Conservation (phyloP, 257 asterid species). For the Rhazya stricta region DNA sequence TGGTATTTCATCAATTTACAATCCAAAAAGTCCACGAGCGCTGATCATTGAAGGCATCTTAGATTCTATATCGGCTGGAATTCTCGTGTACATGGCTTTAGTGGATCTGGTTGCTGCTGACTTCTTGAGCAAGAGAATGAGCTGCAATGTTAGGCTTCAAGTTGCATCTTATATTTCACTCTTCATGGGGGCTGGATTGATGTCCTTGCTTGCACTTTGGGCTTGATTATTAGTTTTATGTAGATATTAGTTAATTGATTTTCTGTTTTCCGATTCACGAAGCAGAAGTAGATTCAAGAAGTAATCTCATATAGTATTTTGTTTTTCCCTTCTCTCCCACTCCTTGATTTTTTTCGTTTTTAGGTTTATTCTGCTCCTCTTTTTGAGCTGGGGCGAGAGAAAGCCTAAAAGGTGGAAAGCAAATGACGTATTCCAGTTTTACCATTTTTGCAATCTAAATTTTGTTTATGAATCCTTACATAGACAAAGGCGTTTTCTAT, state of each 20-base stretch:
- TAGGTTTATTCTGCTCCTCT: background rate
- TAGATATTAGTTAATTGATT: background rate
- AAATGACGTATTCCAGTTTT: background rate
- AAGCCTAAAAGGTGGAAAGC: background rate
- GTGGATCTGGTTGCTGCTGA: constrained; percentile 93
- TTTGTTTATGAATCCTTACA: too few species aligned
- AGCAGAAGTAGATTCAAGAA: background rate
- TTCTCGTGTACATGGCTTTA: constrained; percentile 83
- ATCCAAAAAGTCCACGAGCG: constrained; percentile 73
- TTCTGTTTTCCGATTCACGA: background rate
- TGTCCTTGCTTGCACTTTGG: constrained; percentile 87
- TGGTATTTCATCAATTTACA: constrained; percentile 55
- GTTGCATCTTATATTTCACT: constrained; percentile 60
- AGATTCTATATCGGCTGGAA: constrained; percentile 88
- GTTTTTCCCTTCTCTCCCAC: background rate
- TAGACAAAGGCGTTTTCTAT: too few species aligned
- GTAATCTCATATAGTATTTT: background rate
- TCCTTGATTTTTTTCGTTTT: background rate
- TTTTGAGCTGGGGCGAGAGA: background rate
- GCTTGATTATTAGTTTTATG: constrained; percentile 29
- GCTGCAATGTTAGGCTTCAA: constrained; percentile 82
- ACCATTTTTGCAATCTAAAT: background rate
- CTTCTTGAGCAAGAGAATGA: constrained; percentile 91
- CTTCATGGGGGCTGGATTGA: constrained; percentile 75
- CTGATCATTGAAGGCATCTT: constrained; percentile 65